Conservation (phyloP, 1,284 basidiomycete species). For the Cryptococcus sp. region DNA sequence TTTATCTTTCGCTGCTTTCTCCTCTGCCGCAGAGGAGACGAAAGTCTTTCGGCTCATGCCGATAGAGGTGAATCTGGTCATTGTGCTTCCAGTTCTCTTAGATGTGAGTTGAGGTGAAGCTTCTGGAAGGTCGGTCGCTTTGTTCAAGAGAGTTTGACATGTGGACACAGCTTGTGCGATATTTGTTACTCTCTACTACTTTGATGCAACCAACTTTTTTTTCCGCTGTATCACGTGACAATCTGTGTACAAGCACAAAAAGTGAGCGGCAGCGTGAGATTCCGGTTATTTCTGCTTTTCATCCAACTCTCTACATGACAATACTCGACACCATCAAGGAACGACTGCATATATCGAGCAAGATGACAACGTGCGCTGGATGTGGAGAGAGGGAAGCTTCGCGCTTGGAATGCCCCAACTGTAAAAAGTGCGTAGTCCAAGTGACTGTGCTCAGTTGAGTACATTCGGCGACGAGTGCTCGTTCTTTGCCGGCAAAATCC, state of each 20-base stretch:
- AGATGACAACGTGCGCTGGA: conserved; percentile 39
- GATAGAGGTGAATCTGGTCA: conserved; percentile 54
- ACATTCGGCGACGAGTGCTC: not conserved
- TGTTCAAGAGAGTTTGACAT: too few species aligned
- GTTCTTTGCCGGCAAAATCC: not conserved
- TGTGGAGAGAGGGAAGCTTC: conserved; percentile 47
- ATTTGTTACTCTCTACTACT: too few species aligned
- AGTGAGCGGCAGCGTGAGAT: too few species aligned
- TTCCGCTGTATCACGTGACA: too few species aligned
- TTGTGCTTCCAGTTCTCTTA: conserved; percentile 11
- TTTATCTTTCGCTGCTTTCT: conserved; percentile 18
- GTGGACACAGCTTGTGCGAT: too few species aligned
- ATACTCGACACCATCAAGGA: too few species aligned
- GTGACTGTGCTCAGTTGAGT: not conserved
- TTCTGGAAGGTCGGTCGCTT: too few species aligned
- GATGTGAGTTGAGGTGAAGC: not conserved
- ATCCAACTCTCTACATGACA: too few species aligned
- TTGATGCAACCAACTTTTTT: too few species aligned
- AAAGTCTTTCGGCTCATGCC: conserved; percentile 50
- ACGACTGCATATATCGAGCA: not conserved
- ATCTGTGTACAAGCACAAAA: too few species aligned
- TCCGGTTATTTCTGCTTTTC: too few species aligned
- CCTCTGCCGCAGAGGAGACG: conserved; percentile 49
- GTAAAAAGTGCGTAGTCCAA: conserved; percentile 46
- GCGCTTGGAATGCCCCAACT: conserved; percentile 49